Base-by-base conservation (phyloP, 2,329 filamentous ascomycete species). In the Cryoendolithus antarcticus region DNA sequence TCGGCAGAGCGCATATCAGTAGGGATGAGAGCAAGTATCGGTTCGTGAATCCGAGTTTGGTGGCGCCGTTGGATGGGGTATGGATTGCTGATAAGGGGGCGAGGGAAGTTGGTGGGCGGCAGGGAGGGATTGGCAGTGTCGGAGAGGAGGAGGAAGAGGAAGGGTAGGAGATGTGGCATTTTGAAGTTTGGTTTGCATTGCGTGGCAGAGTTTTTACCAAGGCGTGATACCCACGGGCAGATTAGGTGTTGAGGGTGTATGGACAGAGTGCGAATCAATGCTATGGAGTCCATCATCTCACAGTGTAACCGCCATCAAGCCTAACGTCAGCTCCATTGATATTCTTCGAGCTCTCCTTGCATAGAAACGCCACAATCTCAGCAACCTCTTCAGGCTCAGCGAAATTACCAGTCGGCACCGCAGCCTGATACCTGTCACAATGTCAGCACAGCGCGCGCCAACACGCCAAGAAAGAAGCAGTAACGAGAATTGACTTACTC, bases 11-110 rank as follows among this genome's bases (percentile, higher is more conserved):
- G 0, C 55, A 86, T 21, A 82, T 89, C 48, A 82, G 88, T 58
- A 70, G 75, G 42, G 71, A 74, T 43, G 82, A 89, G 54, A 75
- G 73, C 52, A 82, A 79, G 0, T 56, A 78, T 57, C 67, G 66
- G 35, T 93, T 86, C 59, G 66, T 86, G 35, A 91, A 89, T 50
- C 85, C 85, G 2, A 89, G 75, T 55, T 63, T 93, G 8, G 66
- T 79, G 3, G 63, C 67, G 27, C 78, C 79, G 68, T 41, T 58
- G 11, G 39, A 47, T 33, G 44, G 47, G 8, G 47, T 55, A 2
- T 57, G 54, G 55, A 57, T 58, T 30, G 48, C 44, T 6, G 51
- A 49, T 13, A 46, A 45, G 30, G 31, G 24, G 24, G 24, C 24
- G 24, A 27, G 38, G 30, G 13, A 32, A 29, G 15, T 35, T 38